A percentile compares a stretch with the other conserved stretches of the same genome.
phyloP scores from a whole-genome alignment of 179 eudicot species.

The Silene coronaria region DNA sequence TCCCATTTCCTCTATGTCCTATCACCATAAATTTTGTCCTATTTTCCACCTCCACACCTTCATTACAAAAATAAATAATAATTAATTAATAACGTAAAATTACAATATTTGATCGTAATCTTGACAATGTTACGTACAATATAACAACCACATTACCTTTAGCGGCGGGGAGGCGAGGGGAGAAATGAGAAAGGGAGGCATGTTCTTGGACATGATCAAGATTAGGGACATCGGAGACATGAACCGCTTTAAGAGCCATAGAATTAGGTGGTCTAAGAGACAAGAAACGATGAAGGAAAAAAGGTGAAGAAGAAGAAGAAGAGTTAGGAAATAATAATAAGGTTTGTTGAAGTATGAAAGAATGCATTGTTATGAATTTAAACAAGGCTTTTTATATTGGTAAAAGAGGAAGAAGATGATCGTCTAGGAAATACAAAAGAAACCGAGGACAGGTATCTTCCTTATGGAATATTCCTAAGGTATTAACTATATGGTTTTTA shows the following conservation, averaged over 20 bases:
- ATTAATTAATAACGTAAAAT: neutral
- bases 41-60: conserved; percentile 27
- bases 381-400: conserved; percentile 22
- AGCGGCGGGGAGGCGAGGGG: conserved; percentile 16
- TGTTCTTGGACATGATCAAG: conserved; percentile 53
- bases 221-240: conserved; percentile 67
- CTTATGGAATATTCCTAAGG: neutral
- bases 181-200: conserved; percentile 35
- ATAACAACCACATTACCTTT: conserved; percentile 10
- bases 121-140: neutral
- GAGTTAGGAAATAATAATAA: neutral
- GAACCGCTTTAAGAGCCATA: conserved; percentile 74
- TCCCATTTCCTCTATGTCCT: conserved; percentile 83
- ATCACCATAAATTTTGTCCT: conserved; percentile 52
- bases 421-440: neutral
- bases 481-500: neutral
- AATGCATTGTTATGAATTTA: conserved; percentile 10
- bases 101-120: neutral
- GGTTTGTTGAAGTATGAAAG: neutral
- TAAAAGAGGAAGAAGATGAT: neutral
- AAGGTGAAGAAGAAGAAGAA: neutral
- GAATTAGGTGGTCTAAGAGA: neutral
- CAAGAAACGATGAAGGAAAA: no score
- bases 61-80: neutral
- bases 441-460: conserved; percentile 3